Conservation (phyloP, 2,329 filamentous ascomycete species). For the Colletotrichum orchidophilum region DNA sequence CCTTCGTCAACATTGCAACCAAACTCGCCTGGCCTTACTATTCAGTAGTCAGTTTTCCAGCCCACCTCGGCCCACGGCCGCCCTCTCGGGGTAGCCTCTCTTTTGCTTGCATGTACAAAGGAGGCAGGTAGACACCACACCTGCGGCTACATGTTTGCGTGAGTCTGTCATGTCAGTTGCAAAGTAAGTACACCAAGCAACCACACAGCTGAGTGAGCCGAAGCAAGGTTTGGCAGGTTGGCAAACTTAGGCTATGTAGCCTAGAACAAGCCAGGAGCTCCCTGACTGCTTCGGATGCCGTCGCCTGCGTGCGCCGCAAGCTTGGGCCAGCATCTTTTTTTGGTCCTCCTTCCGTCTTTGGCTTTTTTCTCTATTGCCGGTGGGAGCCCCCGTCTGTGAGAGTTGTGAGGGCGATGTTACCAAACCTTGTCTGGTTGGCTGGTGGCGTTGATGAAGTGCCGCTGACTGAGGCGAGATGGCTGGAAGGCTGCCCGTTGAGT, state of each 20-base stretch:
- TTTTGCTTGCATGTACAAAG: slow-evolving; percentile 6
- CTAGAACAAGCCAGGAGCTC: background rate
- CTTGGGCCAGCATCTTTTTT: background rate
- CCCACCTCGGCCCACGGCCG: slow-evolving; percentile 6
- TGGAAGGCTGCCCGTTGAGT: slow-evolving; percentile 15
- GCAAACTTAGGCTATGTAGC: background rate
- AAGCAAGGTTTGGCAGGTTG: background rate
- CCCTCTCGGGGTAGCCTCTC: slow-evolving; percentile 4
- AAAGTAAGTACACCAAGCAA: background rate
- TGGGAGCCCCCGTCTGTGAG: background rate
- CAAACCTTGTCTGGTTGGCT: background rate
- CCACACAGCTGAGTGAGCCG: background rate
- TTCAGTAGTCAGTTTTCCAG: background rate
- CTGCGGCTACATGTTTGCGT: background rate
- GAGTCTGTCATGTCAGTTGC: background rate
- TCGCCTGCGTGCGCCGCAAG: background rate
- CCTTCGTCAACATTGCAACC: slow-evolving; percentile 1
- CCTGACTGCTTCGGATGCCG: background rate
- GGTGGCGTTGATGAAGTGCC: background rate
- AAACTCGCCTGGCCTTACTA: background rate
- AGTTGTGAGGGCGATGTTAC: background rate
- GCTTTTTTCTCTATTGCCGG: background rate
- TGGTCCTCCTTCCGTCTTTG: background rate
- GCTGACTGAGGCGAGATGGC: slow-evolving; percentile 19
- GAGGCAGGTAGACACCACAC: background rate